These are phyloP conservation scores for Inga leiocalycina DNA, from an alignment of 306 rosid genomes.

Conservation along the genomic window DNA sequence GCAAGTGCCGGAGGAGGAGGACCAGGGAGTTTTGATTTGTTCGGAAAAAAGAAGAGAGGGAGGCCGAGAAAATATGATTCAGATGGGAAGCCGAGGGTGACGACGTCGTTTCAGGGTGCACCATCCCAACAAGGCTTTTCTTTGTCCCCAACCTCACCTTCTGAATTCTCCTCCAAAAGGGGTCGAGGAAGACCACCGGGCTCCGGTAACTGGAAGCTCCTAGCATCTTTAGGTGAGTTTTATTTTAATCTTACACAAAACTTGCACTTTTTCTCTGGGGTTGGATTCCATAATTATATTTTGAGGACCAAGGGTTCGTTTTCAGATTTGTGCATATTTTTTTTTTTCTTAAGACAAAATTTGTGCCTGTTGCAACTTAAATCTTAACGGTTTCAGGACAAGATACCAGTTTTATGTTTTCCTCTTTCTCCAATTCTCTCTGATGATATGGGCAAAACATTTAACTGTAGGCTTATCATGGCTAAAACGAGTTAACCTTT, in stretches of 20 bases:
- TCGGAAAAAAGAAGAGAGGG: conserved; percentile 80
- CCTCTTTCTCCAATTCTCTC: not conserved
- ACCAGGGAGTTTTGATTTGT: conserved; percentile 45
- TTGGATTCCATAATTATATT: not conserved
- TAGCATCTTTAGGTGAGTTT: conserved; percentile 75
- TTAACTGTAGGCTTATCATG: conserved; percentile 28
- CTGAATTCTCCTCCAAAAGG: conserved; percentile 54
- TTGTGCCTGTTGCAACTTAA: not conserved
- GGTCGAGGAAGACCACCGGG: conserved; percentile 67
- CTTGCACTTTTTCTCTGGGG: conserved; percentile 9
- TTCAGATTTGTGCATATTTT: not conserved
- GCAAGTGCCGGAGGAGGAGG: conserved; percentile 29
- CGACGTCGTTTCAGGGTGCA: conserved; percentile 33
- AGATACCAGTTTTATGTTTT: conserved; percentile 1
- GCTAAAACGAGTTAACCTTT: conserved; percentile 36
- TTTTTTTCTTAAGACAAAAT: not conserved
- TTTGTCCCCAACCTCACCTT: conserved; percentile 50
- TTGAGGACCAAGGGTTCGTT: conserved; percentile 25
- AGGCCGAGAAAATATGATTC: conserved; percentile 85
- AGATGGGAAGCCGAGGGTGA: conserved; percentile 58
- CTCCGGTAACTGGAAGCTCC: conserved; percentile 57
- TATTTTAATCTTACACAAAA: not conserved
- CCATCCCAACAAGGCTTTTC: conserved; percentile 51
- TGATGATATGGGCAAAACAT: conserved; percentile 18
- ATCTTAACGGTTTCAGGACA: not conserved